phyloP scores from a whole-genome alignment of 2,329 filamentous ascomycete genomes.

The Onygenales sp. region DNA sequence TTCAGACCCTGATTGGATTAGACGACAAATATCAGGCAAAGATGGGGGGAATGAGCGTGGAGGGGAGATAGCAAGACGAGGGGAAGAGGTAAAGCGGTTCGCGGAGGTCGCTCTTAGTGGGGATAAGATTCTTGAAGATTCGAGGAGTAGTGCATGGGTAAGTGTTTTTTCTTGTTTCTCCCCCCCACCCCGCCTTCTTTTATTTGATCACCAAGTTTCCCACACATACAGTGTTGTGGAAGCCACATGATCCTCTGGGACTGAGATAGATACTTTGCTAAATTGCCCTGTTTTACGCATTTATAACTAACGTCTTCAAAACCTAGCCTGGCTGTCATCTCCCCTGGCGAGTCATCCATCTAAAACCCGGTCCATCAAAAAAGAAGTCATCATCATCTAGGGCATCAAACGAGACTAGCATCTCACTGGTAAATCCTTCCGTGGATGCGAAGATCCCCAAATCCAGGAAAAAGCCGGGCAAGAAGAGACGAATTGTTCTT shows the following conservation, averaged over 20 bases:
- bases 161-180: slow-evolving; percentile 9
- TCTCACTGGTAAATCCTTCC: slow-evolving; percentile 9
- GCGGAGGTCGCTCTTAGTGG: slow-evolving; percentile 29
- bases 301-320: neutral
- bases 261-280: too few species aligned
- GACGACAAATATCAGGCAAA: slow-evolving; percentile 10
- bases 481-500: slow-evolving; percentile 32
- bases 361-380: slow-evolving; percentile 18
- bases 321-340: slow-evolving; percentile 30
- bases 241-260: too few species aligned
- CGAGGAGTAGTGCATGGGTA: slow-evolving; percentile 25
- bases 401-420: slow-evolving; percentile 15
- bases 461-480: slow-evolving; percentile 32
- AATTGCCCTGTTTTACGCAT: too few species aligned
- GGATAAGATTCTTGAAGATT: slow-evolving; percentile 21
- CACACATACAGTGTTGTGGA: too few species aligned
- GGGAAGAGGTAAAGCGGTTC: slow-evolving; percentile 11
- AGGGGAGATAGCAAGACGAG: neutral
- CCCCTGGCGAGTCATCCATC: slow-evolving; percentile 30
- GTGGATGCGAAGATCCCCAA: slow-evolving; percentile 14
- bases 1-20: slow-evolving; percentile 21
- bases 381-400: slow-evolving; percentile 18
- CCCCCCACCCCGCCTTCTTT: neutral
- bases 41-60: too few species aligned
- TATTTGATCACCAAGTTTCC: neutral